phyloP scores from a whole-genome alignment of 352 stramenopile species.

The Phytopythium ostracodes region DNA sequence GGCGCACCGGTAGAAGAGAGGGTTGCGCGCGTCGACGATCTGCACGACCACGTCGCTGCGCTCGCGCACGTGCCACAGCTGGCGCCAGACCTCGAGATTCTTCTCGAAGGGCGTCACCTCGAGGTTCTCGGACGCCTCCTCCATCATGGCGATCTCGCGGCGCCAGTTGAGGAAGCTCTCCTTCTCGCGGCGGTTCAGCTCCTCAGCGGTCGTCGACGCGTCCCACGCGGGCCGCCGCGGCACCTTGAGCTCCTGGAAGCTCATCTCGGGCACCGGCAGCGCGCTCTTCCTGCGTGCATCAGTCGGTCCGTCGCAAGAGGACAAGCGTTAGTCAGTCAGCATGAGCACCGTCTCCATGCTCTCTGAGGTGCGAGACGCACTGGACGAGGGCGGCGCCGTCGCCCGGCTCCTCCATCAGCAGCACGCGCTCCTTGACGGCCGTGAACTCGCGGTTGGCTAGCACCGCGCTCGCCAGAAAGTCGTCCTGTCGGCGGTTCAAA shows the following conservation, averaged over 20 bases:
- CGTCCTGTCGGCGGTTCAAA: conserved; percentile 45
- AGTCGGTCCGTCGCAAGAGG: neutral
- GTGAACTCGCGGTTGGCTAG: conserved; percentile 91
- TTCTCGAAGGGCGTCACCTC: conserved; percentile 99
- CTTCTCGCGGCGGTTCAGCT: conserved; percentile 95
- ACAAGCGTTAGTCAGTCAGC: neutral
- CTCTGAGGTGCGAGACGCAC: conserved; percentile 21
- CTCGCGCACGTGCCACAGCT: conserved; percentile 99
- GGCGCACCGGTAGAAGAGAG: conserved; percentile 98
- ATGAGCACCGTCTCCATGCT: too few species aligned
- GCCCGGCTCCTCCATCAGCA: conserved; percentile 69
- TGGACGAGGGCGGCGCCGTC: conserved; percentile 56
- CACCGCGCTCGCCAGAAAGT: conserved; percentile 91
- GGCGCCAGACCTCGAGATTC: conserved; percentile 99
- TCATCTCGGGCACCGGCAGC: conserved; percentile 71
- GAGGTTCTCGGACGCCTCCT: conserved; percentile 69
- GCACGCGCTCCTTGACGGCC: conserved; percentile 85
- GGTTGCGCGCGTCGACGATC: conserved; percentile 98
- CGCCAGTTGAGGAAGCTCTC: conserved; percentile 98
- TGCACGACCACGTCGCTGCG: conserved; percentile 97
- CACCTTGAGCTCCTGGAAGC: conserved; percentile 95
- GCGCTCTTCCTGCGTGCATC: conserved; percentile 35
- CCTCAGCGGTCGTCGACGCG: conserved; percentile 90
- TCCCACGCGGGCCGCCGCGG: conserved; percentile 95
- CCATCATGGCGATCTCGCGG: conserved; percentile 91